These are phyloP conservation scores for Emergomyces pasteurianus DNA, from an alignment of 2,329 filamentous ascomycete species.

Conservation along the genomic window DNA sequence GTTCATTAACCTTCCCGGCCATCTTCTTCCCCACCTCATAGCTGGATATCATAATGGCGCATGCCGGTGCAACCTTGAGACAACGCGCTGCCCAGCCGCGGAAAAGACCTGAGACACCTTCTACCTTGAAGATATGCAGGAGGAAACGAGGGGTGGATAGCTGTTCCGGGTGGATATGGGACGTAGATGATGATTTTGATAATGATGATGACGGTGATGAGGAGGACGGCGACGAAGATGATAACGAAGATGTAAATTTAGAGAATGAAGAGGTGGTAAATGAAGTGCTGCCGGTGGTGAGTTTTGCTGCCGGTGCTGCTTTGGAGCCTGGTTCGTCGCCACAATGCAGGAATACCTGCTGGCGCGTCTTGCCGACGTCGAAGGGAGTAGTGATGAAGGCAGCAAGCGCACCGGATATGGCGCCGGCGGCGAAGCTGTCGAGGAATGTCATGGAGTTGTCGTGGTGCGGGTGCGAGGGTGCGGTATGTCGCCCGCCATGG, in stretches of 20 bases:
- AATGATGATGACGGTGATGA: no score
- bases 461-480: slow-evolving; percentile 49
- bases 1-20: slow-evolving; percentile 63
- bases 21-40: slow-evolving; percentile 93
- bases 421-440: slow-evolving; percentile 83
- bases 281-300: neutral
- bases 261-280: slow-evolving; percentile 8
- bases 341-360: slow-evolving; percentile 64
- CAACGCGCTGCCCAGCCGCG: slow-evolving; percentile 84
- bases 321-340: slow-evolving; percentile 24
- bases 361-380: slow-evolving; percentile 92
- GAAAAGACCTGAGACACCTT: slow-evolving; percentile 73
- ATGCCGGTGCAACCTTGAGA: slow-evolving; percentile 88
- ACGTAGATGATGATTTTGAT: neutral
- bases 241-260: neutral
- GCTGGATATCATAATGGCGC: slow-evolving; percentile 97
- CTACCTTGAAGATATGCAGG: slow-evolving; percentile 80
- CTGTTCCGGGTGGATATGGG: slow-evolving; percentile 50
- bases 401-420: slow-evolving; percentile 68
- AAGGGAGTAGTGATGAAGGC: slow-evolving; percentile 89
- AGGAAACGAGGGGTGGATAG: slow-evolving; percentile 69
- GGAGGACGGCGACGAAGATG: neutral
- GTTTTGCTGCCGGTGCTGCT: slow-evolving; percentile 8
- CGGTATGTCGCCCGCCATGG: slow-evolving; percentile 29
- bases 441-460: slow-evolving; percentile 66